These are phyloP conservation scores for Chrysosporium queenslandicum DNA, from an alignment of 2,329 filamentous ascomycete genomes.

Conservation along the genomic window DNA sequence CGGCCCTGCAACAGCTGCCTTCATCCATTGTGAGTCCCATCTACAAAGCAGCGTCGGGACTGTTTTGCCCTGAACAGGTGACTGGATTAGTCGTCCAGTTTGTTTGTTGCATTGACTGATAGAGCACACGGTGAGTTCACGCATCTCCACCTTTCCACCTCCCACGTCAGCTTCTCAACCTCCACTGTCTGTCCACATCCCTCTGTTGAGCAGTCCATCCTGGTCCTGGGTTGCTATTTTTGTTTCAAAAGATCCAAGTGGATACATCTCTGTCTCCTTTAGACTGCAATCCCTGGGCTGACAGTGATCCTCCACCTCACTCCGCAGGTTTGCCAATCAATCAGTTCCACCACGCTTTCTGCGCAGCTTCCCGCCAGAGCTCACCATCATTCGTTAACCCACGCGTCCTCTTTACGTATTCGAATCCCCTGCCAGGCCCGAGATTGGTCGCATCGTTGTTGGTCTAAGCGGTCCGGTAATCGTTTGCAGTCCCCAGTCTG, in stretches of 20 bases:
- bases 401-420: not conserved
- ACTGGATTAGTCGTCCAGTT: not conserved
- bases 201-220: not conserved
- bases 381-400: not conserved
- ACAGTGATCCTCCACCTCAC: not conserved
- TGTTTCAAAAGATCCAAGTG: not conserved
- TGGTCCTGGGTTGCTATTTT: not conserved
- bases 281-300: not conserved
- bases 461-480: not conserved
- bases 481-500: not conserved
- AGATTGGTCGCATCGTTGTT: not conserved
- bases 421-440: no score
- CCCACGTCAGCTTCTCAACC: not conserved
- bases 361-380: not conserved
- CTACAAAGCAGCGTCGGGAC: not conserved
- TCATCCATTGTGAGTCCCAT: not conserved
- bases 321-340: no score
- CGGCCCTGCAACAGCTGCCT: not conserved
- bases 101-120: not conserved
- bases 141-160: not conserved
- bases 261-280: not conserved
- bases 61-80: not conserved
- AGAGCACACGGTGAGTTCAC: not conserved
- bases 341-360: no score
- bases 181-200: not conserved